These are phyloP conservation scores for Fusarium buharicum DNA, from an alignment of 2,329 filamentous ascomycete species.

Conservation along the genomic window DNA sequence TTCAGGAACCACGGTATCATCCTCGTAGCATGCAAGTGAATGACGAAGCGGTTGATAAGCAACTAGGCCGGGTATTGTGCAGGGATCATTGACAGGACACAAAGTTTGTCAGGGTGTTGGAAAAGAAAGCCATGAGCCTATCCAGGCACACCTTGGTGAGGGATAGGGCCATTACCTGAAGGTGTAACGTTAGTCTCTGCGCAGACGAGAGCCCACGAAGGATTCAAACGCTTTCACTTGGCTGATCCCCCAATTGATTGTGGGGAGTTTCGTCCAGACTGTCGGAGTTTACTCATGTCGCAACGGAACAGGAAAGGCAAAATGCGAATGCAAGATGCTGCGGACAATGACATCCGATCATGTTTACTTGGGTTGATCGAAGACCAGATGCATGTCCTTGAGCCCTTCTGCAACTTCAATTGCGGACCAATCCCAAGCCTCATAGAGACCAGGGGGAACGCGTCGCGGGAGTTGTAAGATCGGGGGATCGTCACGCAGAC, in stretches of 20 bases:
- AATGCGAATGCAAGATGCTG: constrained; percentile 9
- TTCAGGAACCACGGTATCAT: constrained; percentile 16
- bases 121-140: constrained; percentile 22
- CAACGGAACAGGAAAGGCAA: too few relatives aligned
- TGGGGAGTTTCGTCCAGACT: constrained; percentile 1
- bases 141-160: constrained; percentile 25
- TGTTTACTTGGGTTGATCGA: constrained; percentile 27
- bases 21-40: constrained; percentile 25
- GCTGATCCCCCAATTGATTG: background rate
- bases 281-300: background rate
- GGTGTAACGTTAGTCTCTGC: constrained; percentile 34
- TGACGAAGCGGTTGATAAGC: constrained; percentile 40
- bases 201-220: constrained; percentile 14
- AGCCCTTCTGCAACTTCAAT: constrained; percentile 15
- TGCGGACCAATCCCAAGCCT: constrained; percentile 28
- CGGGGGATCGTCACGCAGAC: constrained; percentile 40
- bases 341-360: constrained; percentile 19
- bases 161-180: constrained; percentile 30
- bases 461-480: constrained; percentile 40
- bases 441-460: constrained; percentile 7
- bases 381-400: constrained; percentile 17
- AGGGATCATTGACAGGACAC: constrained; percentile 26
- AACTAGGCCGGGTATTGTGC: constrained; percentile 3
- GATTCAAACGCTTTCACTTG: background rate
- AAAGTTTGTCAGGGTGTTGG: constrained; percentile 30